Base-by-base conservation (phyloP, 805 yeast species). In the Isabelozyma gotoi region DNA sequence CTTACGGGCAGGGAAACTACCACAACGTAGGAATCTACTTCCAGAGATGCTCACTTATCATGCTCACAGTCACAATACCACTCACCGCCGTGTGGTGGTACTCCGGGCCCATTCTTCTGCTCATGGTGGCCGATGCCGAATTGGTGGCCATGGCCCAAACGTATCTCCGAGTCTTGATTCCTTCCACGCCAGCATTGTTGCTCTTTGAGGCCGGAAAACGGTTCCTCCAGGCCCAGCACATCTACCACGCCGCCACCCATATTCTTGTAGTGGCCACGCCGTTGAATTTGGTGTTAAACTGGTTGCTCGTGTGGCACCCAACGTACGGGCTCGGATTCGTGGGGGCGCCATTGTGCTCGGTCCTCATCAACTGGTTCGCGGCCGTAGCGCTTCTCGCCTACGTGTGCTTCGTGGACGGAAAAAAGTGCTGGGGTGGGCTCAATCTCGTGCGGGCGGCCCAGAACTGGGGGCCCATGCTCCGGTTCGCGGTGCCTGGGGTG, bases 321-420 rank as follows among this genome's bases (percentile, higher is more conserved):
- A 56, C 62, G 5, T 69, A 79, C 41, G 96, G 96, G 1, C 51
- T 89, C 12, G 96, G 96, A 0, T 88, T 71, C 57, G 64, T 78
- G 32, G 96, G 96, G 1, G 92, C 96, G 0, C 92, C 96, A 2
- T 67, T 84, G 4, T 90, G 95, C 2, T 84, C 82, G 19, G 79
- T 80, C 5, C 68, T 85, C 18, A 82, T 86, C 36, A 85, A 84
- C 57, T 87, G 94, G 88, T 48, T 81, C 42, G 83, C 69, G 33
- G 59, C 67, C 4, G 19, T 64, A 1, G 61, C 71, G 49, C 44
- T 73, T 52, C 40, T 60, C 2, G 50, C 58, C 2, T 66, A 73
- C 40, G 59, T 65, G 1, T 52, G 59, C 19, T 71, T 70, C 43
- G 47, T 72, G 5, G 56, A 64, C 54, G 67, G 77, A 50, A 46